Base-by-base conservation (phyloP, 1,284 basidiomycete species). In the Cutaneotrichosporon mucoides region DNA sequence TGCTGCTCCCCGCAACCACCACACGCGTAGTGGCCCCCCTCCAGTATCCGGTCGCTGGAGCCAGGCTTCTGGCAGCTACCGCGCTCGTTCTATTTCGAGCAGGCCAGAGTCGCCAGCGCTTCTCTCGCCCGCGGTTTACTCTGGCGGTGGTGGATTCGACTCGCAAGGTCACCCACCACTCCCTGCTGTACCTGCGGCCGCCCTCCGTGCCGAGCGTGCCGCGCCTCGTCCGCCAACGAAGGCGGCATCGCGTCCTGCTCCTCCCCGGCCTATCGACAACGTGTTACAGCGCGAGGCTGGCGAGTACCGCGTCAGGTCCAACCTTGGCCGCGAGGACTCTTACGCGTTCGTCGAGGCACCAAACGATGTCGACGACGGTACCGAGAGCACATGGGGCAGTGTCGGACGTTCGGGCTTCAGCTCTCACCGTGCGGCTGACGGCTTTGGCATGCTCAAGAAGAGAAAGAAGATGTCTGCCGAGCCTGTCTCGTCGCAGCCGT, bases 371-470 rank as follows among this genome's bases (percentile, higher is more conserved):
- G 60, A 62, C 11, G 67, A 68, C 61, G 45, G 33, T 13, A 16
- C 64, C 60, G 13, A 58, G 64, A 11, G 61, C 16, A 66, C 65
- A 7, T 74, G 70, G 68, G 66, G 65, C 11, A 71, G 67, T 50
- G 58, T 53, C 13, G 56, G 42, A 10, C 49, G 53, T 12, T 61
- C 61, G 3, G 66, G 64, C 4, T 68, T 70, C 59, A 49, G 56
- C 38, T 60, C 67, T 3, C 68, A 68, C 41, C 58, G 72, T 33
- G 64, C 62, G 5, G 63, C 71, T 45, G 75, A 77, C 58, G 72
- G 68, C 24, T 76, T 77, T 45, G 72, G 73, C 35, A 73, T 70
- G 66, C 64, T 78, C 51, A 75, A 73, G 66, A 73, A 72, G 66
- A 72, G 72, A 60, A 72, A 72, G 55, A 76, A 72, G 66, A 45